Conservation (phyloP, 1,284 basidiomycete species). For the Ganoderma boninense region DNA sequence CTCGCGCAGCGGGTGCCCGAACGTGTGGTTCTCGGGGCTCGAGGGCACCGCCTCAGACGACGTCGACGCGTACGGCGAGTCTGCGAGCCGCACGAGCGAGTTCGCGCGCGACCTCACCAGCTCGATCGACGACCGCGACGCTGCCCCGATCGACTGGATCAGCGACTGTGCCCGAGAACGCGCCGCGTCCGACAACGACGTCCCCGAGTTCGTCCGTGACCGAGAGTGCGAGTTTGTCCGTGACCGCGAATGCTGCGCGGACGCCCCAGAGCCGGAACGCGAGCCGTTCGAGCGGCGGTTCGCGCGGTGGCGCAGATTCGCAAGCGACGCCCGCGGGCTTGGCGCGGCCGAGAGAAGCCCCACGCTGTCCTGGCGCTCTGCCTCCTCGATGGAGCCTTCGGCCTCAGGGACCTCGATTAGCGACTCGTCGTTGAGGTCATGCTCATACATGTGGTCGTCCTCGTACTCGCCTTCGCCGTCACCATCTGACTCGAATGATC, state of each 20-base stretch:
- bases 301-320: conserved; percentile 53
- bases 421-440: conserved; percentile 48
- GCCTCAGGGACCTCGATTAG: conserved; percentile 62
- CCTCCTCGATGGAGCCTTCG: conserved; percentile 63
- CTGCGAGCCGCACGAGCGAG: conserved; percentile 63
- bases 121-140: conserved; percentile 68
- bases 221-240: conserved; percentile 45
- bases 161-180: conserved; percentile 69
- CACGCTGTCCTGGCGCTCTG: conserved; percentile 75
- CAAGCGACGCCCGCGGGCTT: conserved; percentile 65
- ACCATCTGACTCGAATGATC: conserved; percentile 47
- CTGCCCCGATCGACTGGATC: conserved; percentile 68
- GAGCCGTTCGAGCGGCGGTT: conserved; percentile 40
- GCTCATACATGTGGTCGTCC: conserved; percentile 48
- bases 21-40: conserved; percentile 73
- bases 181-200: conserved; percentile 50
- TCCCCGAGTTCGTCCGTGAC: conserved; percentile 58
- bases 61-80: conserved; percentile 51
- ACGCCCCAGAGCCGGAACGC: conserved; percentile 1
- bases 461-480: conserved; percentile 49
- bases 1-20: conserved; percentile 60
- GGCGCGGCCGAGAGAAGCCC: conserved; percentile 62
- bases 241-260: conserved; percentile 30
- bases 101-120: conserved; percentile 59
- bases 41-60: conserved; percentile 57